Conservation (phyloP, 768 basidiomycete genomes). For the Thelephora ganbajun region DNA sequence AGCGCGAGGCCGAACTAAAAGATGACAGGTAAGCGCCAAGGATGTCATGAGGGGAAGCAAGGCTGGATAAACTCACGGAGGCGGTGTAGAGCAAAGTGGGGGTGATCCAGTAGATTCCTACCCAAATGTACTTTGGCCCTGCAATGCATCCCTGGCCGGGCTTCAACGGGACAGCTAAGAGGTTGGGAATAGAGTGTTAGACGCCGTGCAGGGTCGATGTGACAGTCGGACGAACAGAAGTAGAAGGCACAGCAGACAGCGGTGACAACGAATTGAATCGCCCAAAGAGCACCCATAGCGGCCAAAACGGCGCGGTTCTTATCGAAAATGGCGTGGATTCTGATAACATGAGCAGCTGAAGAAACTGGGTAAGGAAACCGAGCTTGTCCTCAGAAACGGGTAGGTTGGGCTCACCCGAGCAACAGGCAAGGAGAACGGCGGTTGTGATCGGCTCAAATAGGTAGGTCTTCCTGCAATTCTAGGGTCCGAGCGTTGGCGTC, state of each 20-base stretch:
- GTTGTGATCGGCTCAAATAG: conserved; percentile 83
- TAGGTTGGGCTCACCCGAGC: conserved; percentile 30
- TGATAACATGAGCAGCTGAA: conserved; percentile 57
- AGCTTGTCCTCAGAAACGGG: neutral
- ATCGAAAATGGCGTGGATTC: conserved; percentile 69
- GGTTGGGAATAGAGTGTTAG: neutral
- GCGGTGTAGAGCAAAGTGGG: conserved; percentile 60
- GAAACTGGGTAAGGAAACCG: neutral
- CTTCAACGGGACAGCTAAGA: conserved; percentile 34
- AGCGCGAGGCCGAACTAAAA: conserved; percentile 45
- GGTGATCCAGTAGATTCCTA: conserved; percentile 75
- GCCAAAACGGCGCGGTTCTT: conserved; percentile 40
- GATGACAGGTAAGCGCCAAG: neutral
- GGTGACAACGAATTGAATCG: conserved; percentile 58
- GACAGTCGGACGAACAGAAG: conserved; percentile 32
- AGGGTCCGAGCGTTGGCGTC: neutral
- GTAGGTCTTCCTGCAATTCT: conserved; percentile 59
- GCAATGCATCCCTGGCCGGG: conserved; percentile 77
- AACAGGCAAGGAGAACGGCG: conserved; percentile 62
- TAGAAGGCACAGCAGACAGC: conserved; percentile 68
- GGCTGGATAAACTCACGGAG: conserved; percentile 31
- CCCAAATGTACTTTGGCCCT: conserved; percentile 68
- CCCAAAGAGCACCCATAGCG: conserved; percentile 45
- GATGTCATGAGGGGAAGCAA: conserved; percentile 1
- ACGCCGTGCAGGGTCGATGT: conserved; percentile 1